Base-by-base conservation (phyloP, 495 filamentous ascomycete genomes). In the Neurospora sp. region DNA sequence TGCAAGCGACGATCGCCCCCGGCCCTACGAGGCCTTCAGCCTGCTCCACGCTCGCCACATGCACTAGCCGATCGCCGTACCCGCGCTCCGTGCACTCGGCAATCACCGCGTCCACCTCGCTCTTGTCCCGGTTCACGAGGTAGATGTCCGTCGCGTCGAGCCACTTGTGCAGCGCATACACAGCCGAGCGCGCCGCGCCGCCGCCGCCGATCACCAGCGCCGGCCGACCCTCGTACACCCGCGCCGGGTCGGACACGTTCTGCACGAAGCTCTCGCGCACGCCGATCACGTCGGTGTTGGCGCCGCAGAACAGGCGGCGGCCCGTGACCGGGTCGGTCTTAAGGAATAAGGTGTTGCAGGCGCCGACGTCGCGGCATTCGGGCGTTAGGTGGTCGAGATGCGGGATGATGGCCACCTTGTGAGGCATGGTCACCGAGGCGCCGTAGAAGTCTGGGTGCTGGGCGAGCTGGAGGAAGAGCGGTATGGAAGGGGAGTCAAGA, bases 241-340 rank as follows among this genome's bases (percentile, higher is more conserved):
- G 36, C 3, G 74, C 74, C 5, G 73, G 72, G 43, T 78, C 72
- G 38, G 75, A 34, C 9, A 88, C 79, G 78, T 92, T 92, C 76
- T 90, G 86, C 43, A 86, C 80, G 75, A 93, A 89, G 5, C 90
- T 88, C 75, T 92, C 89, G 36, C 90, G 88, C 73, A 93, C 88
- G 21, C 91, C 92, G 74, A 91, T 87, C 71, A 89, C 91, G 80
- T 94, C 91, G 28, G 92, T 93, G 84, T 94, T 93, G 48, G 91
- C 91, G 34, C 91, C 92, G 75, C 89, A 85, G 75, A 88, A 88
- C 39, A 83, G 74, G 40, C 81, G 81, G 2, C 81, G 79, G 45
- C 85, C 84, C 39, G 79, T 78, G 3, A 73, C 72, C 10, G 84
- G 83, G 45, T 81, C 79, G 24, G 54, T 66, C 39, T 87, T 84